Evolutionary conservation across 768 basidiomycete genomes (phyloP), one percentile per base, ranked within the genome.

Genomic region (Cystofilobasidium capitatum): DNA sequence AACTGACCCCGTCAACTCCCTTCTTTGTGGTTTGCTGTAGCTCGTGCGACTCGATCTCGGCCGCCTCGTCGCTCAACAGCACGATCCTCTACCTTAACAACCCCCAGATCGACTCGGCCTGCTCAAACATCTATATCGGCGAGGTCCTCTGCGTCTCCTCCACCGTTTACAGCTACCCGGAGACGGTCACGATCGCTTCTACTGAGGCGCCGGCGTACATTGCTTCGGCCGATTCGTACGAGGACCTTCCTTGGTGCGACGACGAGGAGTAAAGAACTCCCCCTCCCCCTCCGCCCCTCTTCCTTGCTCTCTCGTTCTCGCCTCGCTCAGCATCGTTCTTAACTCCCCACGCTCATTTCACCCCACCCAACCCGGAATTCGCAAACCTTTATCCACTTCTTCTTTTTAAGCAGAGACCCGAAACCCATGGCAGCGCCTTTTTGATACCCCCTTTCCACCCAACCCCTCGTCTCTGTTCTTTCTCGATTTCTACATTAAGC

Each of bases 111-210:
- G 76, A 77, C 71, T 65, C 58, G 10, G 60, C 49, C 12, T 78
- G 78, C 73, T 70, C 71, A 71, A 89, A 89, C 79, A 79, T 90
- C 75, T 88, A 88, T 77, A 73, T 86, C 66, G 87, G 85, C 73
- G 86, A 89, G 83, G 88, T 88, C 59, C 64, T 88, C 47, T 88
- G 86, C 70, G 79, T 80, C 55, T 77, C 81, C 29, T 69, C 71
- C 26, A 71, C 70, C 17, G 79, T 81, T 14, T 71, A 74, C 42
- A 79, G 81, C 12, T 85, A 85, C 51, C 76, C 82, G 20, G 39
- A 72, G 22, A 80, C 82, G 22, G 70, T 70, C 45, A 63, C 61
- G 55, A 55, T 65, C 49, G 60, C 72, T 44, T 49, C 72, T 31
- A 63, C 72, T 35, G 62, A 74, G 45, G 70, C 72, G 29, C 62